phyloP scores from a whole-genome alignment of 208 protist genomes.

The Borovskyia barvae region DNA sequence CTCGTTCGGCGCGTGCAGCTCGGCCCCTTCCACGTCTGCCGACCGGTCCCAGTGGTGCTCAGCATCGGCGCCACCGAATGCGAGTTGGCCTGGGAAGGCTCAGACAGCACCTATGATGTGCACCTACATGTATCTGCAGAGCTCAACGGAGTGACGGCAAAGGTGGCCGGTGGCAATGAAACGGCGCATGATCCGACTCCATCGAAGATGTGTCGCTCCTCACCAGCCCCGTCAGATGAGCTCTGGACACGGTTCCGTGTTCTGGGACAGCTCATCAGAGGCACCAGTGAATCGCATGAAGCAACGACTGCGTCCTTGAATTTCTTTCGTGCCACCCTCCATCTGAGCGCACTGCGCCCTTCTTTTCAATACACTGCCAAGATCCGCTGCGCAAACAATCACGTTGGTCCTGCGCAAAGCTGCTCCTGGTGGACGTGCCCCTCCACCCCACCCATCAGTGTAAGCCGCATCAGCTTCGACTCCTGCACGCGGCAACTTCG shows the following conservation, averaged over 20 bases:
- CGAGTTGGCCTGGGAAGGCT: constrained; percentile 14
- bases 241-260: no score
- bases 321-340: constrained; percentile 3
- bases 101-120: not conserved
- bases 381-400: constrained; percentile 1
- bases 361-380: not conserved
- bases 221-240: no score
- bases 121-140: no score
- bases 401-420: not conserved
- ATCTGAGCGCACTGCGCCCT: not conserved
- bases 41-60: not conserved
- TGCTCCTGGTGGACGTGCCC: constrained; percentile 6
- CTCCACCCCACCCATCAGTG: not conserved
- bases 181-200: no score
- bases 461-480: constrained; percentile 4
- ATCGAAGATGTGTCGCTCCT: no score
- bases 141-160: no score
- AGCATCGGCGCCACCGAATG: not conserved
- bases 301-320: no score
- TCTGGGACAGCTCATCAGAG: not conserved
- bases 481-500: constrained; percentile 8
- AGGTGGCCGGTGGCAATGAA: no score
- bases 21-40: constrained; percentile 13
- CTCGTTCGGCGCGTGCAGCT: not conserved
- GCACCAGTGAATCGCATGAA: not conserved